Percentiles rank a stretch among this genome's conserved stretches.
phyloP scores from a whole-genome alignment of 2,329 filamentous ascomycete species.

The Botrytis fragariae region DNA sequence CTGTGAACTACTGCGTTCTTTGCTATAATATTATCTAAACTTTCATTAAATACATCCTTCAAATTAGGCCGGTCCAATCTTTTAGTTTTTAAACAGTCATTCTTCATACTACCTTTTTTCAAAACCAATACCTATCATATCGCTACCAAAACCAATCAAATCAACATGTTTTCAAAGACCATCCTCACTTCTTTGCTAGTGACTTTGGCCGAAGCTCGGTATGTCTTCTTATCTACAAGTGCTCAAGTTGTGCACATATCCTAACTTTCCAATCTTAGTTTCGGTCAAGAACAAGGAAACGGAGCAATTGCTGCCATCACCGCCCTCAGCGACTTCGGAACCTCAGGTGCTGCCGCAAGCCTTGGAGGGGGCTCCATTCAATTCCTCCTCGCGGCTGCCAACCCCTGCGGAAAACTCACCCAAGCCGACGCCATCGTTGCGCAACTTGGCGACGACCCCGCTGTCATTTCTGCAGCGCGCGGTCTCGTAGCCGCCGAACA shows the following conservation, averaged over 20 bases:
- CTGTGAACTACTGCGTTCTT: constrained; percentile 33
- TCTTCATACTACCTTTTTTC: not conserved
- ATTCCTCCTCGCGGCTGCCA: constrained; percentile 61
- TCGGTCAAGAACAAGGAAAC: constrained; percentile 57
- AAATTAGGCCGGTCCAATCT: constrained; percentile 32
- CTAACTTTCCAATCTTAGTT: constrained; percentile 41
- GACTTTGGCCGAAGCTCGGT: constrained; percentile 37
- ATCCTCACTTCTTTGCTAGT: constrained; percentile 30
- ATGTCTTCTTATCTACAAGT: constrained; percentile 15
- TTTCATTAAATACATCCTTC: constrained; percentile 31
- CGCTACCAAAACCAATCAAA: constrained; percentile 6
- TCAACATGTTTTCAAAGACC: constrained; percentile 34
- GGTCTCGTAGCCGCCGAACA: constrained; percentile 66
- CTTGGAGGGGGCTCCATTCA: constrained; percentile 61
- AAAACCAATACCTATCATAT: constrained; percentile 16
- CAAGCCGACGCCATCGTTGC: constrained; percentile 64
- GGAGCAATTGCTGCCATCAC: constrained; percentile 51
- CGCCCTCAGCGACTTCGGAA: constrained; percentile 53
- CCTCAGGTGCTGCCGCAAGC: constrained; percentile 59
- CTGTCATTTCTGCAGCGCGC: constrained; percentile 60
- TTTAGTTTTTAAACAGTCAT: constrained; percentile 21
- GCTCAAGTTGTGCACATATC: not conserved
- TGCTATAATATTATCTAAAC: constrained; percentile 15
- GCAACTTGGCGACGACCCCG: constrained; percentile 57
- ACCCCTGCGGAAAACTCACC: constrained; percentile 63